phyloP scores from a whole-genome alignment of 306 rosid species.

The Phaseolus lunatus region DNA sequence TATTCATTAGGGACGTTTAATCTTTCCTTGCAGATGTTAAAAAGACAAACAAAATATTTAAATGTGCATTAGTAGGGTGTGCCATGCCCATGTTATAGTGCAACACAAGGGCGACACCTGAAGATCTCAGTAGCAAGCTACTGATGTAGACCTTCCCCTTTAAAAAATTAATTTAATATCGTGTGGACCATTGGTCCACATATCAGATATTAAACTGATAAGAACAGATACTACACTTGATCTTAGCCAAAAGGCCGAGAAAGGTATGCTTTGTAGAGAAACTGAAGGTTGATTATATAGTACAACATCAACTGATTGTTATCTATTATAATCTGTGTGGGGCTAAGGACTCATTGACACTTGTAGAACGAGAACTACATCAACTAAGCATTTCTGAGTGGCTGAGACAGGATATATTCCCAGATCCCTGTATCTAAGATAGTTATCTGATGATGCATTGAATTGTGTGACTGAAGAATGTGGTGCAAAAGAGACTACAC shows the following conservation, averaged over 20 bases:
- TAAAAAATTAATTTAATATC: neutral
- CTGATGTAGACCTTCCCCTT: neutral
- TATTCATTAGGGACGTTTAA: no score
- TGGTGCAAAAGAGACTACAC: no score
- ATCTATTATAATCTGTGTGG: neutral
- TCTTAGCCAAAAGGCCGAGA: constrained; percentile 21
- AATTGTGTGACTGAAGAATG: no score
- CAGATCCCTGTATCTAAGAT: no score
- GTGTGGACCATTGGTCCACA: neutral
- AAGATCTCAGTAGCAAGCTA: neutral
- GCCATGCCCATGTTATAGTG: neutral
- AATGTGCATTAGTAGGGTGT: no score
- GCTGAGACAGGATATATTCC: no score
- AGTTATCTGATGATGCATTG: no score
- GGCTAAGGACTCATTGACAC: no score
- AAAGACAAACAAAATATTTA: no score
- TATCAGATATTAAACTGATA: constrained; percentile 23
- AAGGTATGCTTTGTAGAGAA: rapidly evolving
- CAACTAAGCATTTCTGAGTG: no score
- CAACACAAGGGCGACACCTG: neutral
- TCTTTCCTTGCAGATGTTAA: no score
- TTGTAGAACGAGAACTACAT: no score
- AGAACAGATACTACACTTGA: constrained; percentile 24
- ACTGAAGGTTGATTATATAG: neutral
- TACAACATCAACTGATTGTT: neutral